Evolutionary conservation across 2,329 filamentous ascomycete genomes (phyloP).

Genomic region (Amesomyces nigricolor): DNA sequence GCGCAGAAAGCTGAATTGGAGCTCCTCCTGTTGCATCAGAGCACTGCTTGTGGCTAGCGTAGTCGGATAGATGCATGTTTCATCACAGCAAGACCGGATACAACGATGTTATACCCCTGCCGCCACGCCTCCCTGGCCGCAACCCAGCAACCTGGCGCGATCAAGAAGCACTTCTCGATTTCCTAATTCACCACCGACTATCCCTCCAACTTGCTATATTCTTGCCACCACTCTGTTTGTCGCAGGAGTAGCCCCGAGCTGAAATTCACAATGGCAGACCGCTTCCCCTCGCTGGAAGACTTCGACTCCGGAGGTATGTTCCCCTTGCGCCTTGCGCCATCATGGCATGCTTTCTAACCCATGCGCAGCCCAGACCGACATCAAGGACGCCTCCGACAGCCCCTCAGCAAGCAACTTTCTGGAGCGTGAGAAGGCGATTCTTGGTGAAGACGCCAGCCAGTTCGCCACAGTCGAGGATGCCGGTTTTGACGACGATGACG

Average conservation of each 20-base stretch:
- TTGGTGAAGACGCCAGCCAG: conserved; percentile 89
- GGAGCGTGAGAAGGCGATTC: conserved; percentile 78
- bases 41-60: conserved; percentile 9
- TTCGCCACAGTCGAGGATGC: conserved; percentile 74
- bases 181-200: not conserved
- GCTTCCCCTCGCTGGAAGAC: conserved; percentile 74
- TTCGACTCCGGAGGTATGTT: conserved; percentile 60
- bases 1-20: conserved; percentile 17
- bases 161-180: conserved; percentile 15
- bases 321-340: not conserved
- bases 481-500: conserved; percentile 61
- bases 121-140: conserved; percentile 5
- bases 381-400: conserved; percentile 51
- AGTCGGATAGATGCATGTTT: conserved; percentile 12
- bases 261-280: conserved; percentile 59
- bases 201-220: not conserved
- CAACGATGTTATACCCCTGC: conserved; percentile 6
- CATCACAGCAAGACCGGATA: not conserved
- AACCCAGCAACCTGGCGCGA: conserved; percentile 22
- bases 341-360: conserved; percentile 13
- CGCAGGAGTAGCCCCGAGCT: not conserved
- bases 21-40: conserved; percentile 16
- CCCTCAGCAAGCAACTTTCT: conserved; percentile 77
- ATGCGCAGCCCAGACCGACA: conserved; percentile 60
- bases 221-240: not conserved